Evolutionary conservation across 1,284 basidiomycete genomes (phyloP).

Genomic region (Ceratorhiza oryzae-sativae): DNA sequence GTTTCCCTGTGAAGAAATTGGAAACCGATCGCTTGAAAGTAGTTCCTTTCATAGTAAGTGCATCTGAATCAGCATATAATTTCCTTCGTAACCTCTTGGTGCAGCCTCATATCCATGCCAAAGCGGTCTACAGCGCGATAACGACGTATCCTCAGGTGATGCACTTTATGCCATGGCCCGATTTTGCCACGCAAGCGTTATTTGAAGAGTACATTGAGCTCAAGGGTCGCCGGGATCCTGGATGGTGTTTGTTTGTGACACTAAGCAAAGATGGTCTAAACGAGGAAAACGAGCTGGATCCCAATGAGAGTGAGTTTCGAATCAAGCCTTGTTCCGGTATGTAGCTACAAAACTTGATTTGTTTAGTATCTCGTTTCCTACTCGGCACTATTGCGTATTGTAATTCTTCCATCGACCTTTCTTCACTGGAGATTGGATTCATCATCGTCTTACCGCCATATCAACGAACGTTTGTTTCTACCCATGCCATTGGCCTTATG

Average conservation of each 20-base stretch:
- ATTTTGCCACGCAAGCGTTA: neutral
- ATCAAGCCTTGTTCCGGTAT: neutral
- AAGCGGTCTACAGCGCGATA: constrained; percentile 17
- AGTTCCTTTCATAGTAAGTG: constrained; percentile 42
- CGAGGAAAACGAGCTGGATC: neutral
- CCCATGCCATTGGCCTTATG: constrained; percentile 67
- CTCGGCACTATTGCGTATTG: constrained; percentile 45
- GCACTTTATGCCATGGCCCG: constrained; percentile 27
- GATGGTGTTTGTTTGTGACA: constrained; percentile 43
- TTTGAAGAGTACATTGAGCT: constrained; percentile 26
- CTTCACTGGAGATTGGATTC: constrained; percentile 45
- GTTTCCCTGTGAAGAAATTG: constrained; percentile 37
- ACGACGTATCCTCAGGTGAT: constrained; percentile 38
- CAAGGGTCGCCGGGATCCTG: constrained; percentile 26
- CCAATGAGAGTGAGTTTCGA: constrained; percentile 1
- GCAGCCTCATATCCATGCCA: constrained; percentile 24
- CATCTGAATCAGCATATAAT: neutral
- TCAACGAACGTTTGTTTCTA: constrained; percentile 68
- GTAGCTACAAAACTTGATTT: neutral
- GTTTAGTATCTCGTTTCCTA: neutral
- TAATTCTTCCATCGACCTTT: constrained; percentile 40
- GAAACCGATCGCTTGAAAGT: constrained; percentile 41
- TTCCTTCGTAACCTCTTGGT: neutral
- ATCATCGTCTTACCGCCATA: constrained; percentile 52
- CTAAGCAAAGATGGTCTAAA: constrained; percentile 41